Conservation (phyloP, 352 stramenopile species). For the Globisporangium sylvaticum region DNA sequence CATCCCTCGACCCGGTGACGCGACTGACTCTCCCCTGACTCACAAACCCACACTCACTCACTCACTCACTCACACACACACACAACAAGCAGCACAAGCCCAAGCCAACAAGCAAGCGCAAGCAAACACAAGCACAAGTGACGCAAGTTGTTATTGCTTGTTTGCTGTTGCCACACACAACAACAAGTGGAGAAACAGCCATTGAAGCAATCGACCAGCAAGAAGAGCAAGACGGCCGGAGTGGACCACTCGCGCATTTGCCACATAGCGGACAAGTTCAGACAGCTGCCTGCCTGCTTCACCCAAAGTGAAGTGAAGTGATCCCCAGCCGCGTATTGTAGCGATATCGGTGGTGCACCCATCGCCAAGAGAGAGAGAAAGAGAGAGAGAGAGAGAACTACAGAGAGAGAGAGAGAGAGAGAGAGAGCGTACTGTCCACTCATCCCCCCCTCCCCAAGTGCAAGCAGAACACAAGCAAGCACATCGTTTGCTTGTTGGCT, state of each 20-base stretch:
- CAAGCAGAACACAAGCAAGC: neutral
- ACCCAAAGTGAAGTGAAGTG: neutral
- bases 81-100: neutral
- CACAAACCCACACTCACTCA: neutral
- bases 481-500: neutral
- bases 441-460: neutral
- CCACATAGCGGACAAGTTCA: neutral
- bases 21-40: constrained; percentile 10
- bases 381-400: too few relatives aligned
- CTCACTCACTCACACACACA: neutral
- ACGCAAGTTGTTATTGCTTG: neutral
- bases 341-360: neutral
- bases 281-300: neutral
- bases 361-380: neutral
- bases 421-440: neutral
- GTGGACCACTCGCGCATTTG: neutral
- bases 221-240: neutral
- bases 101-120: neutral
- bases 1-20: neutral
- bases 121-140: neutral
- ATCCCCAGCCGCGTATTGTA: neutral
- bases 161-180: neutral
- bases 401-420: neutral
- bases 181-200: neutral
- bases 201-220: neutral